These are phyloP conservation scores for Mycena galopus DNA, from an alignment of 768 basidiomycete genomes.

Conservation along the genomic window DNA sequence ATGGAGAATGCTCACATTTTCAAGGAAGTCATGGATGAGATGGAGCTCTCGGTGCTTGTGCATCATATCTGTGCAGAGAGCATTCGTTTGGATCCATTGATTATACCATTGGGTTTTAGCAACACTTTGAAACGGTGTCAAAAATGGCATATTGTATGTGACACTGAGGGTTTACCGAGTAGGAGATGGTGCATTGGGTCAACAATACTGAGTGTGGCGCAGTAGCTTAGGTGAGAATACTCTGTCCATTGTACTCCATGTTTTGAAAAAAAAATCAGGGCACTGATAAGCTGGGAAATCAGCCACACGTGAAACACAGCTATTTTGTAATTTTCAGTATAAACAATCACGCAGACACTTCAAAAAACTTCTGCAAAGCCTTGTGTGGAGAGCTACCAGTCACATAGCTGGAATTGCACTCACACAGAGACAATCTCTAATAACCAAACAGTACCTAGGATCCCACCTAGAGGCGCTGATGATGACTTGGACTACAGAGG, in stretches of 20 bases:
- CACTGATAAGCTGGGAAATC: too few species aligned
- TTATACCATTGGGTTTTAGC: conserved; percentile 31
- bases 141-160: not conserved
- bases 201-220: conserved; percentile 29
- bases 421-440: too few species aligned
- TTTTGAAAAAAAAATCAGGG: conserved; percentile 33
- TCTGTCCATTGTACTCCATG: conserved; percentile 39
- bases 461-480: too few species aligned
- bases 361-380: too few species aligned
- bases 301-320: too few species aligned
- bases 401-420: too few species aligned
- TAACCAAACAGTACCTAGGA: too few species aligned
- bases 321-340: too few species aligned
- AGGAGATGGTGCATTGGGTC: conserved; percentile 34
- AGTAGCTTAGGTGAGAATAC: conserved; percentile 39
- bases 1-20: conserved; percentile 13
- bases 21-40: conserved; percentile 18
- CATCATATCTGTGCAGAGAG: not conserved
- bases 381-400: too few species aligned
- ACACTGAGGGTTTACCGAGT: conserved; percentile 11
- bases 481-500: too few species aligned
- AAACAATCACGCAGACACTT: too few species aligned
- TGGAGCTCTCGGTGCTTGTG: not conserved
- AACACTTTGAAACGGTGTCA: conserved; percentile 32
- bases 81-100: not conserved